Percentiles rank a stretch among this genome's conserved stretches.
phyloP scores from a whole-genome alignment of 164 flowering plant species.

The Sedum album region DNA sequence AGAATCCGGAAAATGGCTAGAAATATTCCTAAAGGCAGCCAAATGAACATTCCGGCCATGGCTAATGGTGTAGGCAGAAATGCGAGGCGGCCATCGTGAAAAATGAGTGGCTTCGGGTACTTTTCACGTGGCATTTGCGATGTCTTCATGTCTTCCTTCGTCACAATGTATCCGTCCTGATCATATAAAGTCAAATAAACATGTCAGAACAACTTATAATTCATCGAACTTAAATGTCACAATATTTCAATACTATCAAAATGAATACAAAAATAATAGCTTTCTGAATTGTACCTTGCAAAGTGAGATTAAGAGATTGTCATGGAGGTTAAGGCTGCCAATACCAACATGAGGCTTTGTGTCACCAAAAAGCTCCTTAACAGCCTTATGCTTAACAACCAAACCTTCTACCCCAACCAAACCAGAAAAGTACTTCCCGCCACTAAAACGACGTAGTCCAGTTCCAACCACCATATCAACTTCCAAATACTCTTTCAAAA shows the following conservation, averaged over 20 bases:
- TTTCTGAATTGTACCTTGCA: constrained; percentile 70
- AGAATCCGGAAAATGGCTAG: constrained; percentile 47
- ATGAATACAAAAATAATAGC: too few species aligned
- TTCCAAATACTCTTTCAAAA: constrained; percentile 57
- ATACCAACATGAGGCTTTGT: constrained; percentile 61
- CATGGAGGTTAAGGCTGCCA: constrained; percentile 34
- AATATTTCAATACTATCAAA: too few species aligned
- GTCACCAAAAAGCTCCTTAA: constrained; percentile 51
- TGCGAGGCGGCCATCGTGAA: constrained; percentile 87
- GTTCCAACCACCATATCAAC: constrained; percentile 59
- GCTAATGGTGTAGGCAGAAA: constrained; percentile 73
- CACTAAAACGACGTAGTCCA: constrained; percentile 41
- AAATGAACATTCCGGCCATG: constrained; percentile 62
- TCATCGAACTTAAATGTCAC: background rate
- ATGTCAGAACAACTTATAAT: background rate
- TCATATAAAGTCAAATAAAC: background rate
- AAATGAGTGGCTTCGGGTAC: constrained; percentile 72
- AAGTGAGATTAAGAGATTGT: constrained; percentile 56
- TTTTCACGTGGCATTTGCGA: constrained; percentile 44
- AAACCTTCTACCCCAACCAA: constrained; percentile 38
- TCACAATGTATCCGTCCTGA: constrained; percentile 60
- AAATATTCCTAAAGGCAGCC: constrained; percentile 65
- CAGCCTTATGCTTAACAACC: constrained; percentile 56
- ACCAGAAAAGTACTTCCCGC: constrained; percentile 44
- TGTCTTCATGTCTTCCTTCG: constrained; percentile 31